Percentiles rank a stretch among this genome's conserved stretches.
phyloP scores from a whole-genome alignment of 2,329 filamentous ascomycete genomes.

The Scolecobasidium constrictum region DNA sequence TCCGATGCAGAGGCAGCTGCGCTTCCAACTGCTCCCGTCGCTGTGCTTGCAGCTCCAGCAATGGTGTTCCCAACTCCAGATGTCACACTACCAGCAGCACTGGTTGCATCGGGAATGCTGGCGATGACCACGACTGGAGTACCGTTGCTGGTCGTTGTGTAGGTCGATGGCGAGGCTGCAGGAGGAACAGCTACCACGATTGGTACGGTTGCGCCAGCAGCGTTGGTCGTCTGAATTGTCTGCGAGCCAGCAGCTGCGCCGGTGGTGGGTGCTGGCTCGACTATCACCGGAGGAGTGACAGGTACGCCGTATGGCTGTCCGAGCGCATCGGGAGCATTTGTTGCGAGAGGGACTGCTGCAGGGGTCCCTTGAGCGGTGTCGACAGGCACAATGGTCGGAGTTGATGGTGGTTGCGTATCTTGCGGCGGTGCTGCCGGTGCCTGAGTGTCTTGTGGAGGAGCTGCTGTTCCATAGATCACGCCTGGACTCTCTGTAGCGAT shows the following conservation, averaged over 20 bases:
- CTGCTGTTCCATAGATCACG: slow-evolving; percentile 1
- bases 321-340: background rate
- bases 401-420: background rate
- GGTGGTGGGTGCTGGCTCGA: background rate
- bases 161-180: background rate
- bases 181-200: background rate
- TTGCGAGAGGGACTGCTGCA: background rate
- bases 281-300: background rate
- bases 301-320: background rate
- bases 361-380: background rate
- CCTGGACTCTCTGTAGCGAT: background rate
- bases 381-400: background rate
- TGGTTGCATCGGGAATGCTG: background rate
- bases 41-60: slow-evolving; percentile 17
- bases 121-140: slow-evolving; percentile 2
- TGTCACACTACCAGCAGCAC: background rate
- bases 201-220: background rate
- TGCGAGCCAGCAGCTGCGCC: background rate
- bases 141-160: background rate
- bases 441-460: background rate
- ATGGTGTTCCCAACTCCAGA: background rate
- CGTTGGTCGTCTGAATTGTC: background rate
- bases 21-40: slow-evolving; percentile 43
- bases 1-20: slow-evolving; percentile 57
- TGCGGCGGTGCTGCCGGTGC: background rate